These are phyloP conservation scores for Neofusicoccum parvum DNA, from an alignment of 2,329 filamentous ascomycete genomes.

Conservation along the genomic window DNA sequence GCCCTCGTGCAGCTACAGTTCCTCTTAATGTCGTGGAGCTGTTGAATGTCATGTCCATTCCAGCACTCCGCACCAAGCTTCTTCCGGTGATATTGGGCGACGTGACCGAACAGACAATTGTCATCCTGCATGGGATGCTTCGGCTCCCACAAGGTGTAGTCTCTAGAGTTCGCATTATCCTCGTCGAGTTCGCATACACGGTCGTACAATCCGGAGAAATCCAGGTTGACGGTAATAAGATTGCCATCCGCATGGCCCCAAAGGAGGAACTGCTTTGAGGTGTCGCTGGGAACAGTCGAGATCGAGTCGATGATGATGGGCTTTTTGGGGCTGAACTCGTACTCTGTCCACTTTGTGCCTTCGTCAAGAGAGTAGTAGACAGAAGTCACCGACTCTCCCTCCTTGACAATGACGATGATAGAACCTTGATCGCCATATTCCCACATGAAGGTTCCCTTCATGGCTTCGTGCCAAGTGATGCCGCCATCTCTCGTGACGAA, in stretches of 20 bases:
- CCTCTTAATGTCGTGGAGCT: conserved; percentile 67
- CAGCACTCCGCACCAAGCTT: conserved; percentile 76
- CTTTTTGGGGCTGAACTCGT: conserved; percentile 67
- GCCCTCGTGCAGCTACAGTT: conserved; percentile 82
- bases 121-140: conserved; percentile 76
- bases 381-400: conserved; percentile 24
- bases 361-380: conserved; percentile 80
- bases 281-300: conserved; percentile 85
- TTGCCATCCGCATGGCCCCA: conserved; percentile 68
- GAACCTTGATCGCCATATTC: conserved; percentile 95
- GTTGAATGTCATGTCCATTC: conserved; percentile 73
- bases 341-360: conserved; percentile 76
- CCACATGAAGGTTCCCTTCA: conserved; percentile 89
- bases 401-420: conserved; percentile 82
- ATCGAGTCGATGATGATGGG: conserved; percentile 77
- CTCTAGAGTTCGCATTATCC: conserved; percentile 58
- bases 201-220: conserved; percentile 81
- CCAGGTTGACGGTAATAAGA: conserved; percentile 77
- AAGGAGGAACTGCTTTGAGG: conserved; percentile 85
- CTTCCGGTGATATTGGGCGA: conserved; percentile 88
- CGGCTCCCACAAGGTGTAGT: conserved; percentile 88
- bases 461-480: conserved; percentile 80
- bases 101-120: conserved; percentile 91
- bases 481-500: conserved; percentile 94
- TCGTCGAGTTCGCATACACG: conserved; percentile 71